Evolutionary conservation across 352 stramenopile species (phyloP).

Genomic region (Pythium aristosporum): DNA sequence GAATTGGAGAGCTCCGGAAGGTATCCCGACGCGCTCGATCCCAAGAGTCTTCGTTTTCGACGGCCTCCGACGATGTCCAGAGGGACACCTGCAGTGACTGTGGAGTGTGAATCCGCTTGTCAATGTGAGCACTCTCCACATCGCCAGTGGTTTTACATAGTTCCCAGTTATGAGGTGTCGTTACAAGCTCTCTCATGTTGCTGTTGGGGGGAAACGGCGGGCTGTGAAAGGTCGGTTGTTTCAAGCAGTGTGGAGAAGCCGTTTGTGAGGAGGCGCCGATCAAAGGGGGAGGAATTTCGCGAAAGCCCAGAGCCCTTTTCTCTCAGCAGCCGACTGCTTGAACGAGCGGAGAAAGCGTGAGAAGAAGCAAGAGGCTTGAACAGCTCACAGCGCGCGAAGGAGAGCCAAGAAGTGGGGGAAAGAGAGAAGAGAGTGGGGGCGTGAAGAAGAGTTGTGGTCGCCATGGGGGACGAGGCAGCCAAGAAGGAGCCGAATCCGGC

Average conservation of each 20-base stretch:
- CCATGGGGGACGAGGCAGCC: constrained; percentile 51
- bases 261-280: constrained; percentile 5
- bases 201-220: neutral
- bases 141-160: no score
- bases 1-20: no score
- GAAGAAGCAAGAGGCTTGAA: constrained; percentile 3
- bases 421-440: neutral
- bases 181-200: no score
- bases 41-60: no score
- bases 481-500: constrained; percentile 76
- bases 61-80: no score
- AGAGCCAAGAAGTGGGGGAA: neutral
- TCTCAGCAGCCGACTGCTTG: constrained; percentile 6
- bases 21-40: no score
- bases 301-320: neutral
- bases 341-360: constrained; percentile 13
- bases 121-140: no score
- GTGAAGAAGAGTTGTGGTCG: neutral
- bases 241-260: neutral
- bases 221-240: constrained; percentile 24
- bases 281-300: neutral
- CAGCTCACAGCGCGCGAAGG: constrained; percentile 1
- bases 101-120: no score
- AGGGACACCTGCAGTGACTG: no score
- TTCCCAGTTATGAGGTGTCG: no score